Percentiles rank a stretch among this genome's conserved stretches.
These are phyloP conservation scores for Omphalotus guepiniiformis DNA, from an alignment of 768 basidiomycete genomes.

Conservation along the genomic window DNA sequence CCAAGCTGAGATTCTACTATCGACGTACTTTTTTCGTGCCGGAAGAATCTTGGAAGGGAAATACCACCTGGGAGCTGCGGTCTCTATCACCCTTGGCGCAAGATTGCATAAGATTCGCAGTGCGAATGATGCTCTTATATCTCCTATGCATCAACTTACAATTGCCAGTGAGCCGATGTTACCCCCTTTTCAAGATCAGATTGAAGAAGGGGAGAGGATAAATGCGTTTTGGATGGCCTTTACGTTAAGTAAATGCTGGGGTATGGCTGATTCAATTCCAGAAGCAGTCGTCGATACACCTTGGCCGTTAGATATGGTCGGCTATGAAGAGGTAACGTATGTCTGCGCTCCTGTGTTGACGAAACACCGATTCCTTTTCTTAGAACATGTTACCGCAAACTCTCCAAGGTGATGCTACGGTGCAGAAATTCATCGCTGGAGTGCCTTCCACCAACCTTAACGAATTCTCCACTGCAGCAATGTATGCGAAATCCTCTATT, in stretches of 20 bases:
- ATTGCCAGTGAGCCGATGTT: too few species aligned
- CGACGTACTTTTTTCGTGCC: conserved; percentile 37
- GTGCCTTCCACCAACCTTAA: too few species aligned
- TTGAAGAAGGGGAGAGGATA: conserved; percentile 32
- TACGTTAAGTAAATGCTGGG: conserved; percentile 26
- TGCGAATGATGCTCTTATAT: too few species aligned
- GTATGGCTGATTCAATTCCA: conserved; percentile 22
- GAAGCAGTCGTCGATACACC: conserved; percentile 8
- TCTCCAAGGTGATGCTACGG: too few species aligned
- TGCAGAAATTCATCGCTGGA: too few species aligned
- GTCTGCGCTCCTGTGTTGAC: too few species aligned
- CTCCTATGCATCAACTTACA: too few species aligned
- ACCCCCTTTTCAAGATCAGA: too few species aligned
- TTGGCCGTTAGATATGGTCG: conserved; percentile 8
- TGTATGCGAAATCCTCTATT: conserved; percentile 4
- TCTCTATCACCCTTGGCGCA: conserved; percentile 23
- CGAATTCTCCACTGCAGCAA: too few species aligned
- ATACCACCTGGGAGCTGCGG: conserved; percentile 34
- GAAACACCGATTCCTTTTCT: too few species aligned
- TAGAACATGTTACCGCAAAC: too few species aligned
- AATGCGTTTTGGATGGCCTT: conserved; percentile 39
- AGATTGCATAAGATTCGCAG: conserved; percentile 30
- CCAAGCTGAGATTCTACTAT: conserved; percentile 37
- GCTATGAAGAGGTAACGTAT: conserved; percentile 11
- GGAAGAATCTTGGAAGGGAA: conserved; percentile 38